phyloP scores from a whole-genome alignment of 352 stramenopile genomes.

The Pythium dissotocum region DNA sequence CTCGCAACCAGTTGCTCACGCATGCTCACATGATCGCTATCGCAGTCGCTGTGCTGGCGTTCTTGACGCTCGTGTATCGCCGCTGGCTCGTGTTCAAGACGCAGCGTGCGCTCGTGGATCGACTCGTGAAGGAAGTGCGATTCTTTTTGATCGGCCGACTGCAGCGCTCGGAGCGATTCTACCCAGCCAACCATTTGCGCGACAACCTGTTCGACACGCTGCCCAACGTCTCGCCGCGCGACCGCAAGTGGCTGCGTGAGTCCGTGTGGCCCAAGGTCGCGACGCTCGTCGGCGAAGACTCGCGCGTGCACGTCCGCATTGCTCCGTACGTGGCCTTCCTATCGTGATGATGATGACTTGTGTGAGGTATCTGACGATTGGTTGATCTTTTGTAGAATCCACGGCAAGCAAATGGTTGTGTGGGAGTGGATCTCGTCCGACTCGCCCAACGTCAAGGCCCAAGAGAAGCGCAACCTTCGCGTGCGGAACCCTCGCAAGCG shows the following conservation, averaged over 20 bases:
- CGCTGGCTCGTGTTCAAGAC: conserved; percentile 43
- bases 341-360: neutral
- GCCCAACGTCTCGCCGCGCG: conserved; percentile 30
- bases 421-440: conserved; percentile 64
- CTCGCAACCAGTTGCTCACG: conserved; percentile 48
- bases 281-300: conserved; percentile 56
- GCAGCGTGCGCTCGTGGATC: conserved; percentile 52
- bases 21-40: conserved; percentile 43
- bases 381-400: conserved; percentile 19
- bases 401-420: conserved; percentile 48
- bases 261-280: conserved; percentile 62
- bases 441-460: conserved; percentile 33
- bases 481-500: conserved; percentile 24
- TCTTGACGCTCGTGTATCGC: conserved; percentile 35
- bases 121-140: conserved; percentile 70
- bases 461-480: conserved; percentile 14
- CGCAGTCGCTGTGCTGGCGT: conserved; percentile 26
- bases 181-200: conserved; percentile 56
- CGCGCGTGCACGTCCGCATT: conserved; percentile 40
- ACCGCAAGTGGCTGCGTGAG: conserved; percentile 56
- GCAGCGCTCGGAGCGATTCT: conserved; percentile 39
- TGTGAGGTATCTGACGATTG: neutral
- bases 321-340: conserved; percentile 40
- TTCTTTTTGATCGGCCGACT: conserved; percentile 57
- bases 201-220: conserved; percentile 60